Evolutionary conservation across 164 flowering plant genomes (phyloP).

Genomic region (Vitis riparia): DNA sequence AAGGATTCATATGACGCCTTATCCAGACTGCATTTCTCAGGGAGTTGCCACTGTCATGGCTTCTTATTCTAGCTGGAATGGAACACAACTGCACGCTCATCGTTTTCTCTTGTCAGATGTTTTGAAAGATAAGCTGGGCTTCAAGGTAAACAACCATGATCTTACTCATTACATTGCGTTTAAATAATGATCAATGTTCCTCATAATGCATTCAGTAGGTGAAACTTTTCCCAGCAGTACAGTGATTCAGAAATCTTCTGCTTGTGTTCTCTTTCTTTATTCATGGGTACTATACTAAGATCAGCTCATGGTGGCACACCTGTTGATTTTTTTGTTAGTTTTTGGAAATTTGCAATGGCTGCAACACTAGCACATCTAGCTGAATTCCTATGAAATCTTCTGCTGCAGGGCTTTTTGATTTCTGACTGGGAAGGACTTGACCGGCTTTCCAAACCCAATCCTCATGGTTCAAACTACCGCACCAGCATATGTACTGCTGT

Average conservation of each 20-base stretch:
- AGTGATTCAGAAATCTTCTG: background rate
- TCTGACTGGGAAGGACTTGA: conserved; percentile 88
- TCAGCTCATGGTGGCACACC: too few species aligned
- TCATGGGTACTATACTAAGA: background rate
- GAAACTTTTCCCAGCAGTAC: too few species aligned
- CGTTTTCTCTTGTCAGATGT: conserved; percentile 63
- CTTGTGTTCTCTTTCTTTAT: background rate
- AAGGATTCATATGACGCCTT: conserved; percentile 74
- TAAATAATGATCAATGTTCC: too few species aligned
- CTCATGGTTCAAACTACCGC: conserved; percentile 67
- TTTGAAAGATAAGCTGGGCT: conserved; percentile 74
- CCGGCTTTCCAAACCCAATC: conserved; percentile 49
- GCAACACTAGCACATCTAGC: background rate
- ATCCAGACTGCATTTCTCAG: conserved; percentile 70
- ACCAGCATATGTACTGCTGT: conserved; percentile 52
- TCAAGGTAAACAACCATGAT: conserved; percentile 50
- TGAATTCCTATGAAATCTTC: background rate
- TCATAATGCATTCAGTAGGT: too few species aligned
- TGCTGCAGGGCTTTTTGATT: conserved; percentile 77
- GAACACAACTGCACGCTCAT: conserved; percentile 54
- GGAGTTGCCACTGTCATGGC: conserved; percentile 90
- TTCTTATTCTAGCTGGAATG: conserved; percentile 90
- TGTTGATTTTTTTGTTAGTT: too few species aligned
- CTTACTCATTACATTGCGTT: background rate
- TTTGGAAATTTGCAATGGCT: too few species aligned